These are phyloP conservation scores for Talaromyces atroroseus DNA, from an alignment of 2,329 filamentous ascomycete genomes.

Conservation along the genomic window DNA sequence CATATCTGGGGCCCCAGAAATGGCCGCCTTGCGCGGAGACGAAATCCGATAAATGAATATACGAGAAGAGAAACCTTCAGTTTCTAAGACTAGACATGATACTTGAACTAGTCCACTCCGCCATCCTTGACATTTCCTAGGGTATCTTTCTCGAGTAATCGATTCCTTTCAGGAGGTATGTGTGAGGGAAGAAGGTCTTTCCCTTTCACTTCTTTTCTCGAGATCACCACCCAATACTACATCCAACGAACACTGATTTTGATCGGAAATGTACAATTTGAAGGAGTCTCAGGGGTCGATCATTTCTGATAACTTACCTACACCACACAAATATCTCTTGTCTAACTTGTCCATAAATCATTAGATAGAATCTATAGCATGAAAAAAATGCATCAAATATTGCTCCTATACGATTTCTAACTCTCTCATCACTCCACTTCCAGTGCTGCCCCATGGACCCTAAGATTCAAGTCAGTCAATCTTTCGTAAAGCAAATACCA, in stretches of 20 bases:
- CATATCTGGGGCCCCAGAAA: neutral
- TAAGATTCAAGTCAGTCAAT: slow-evolving; percentile 3
- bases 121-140: neutral
- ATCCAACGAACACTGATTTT: neutral
- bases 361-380: slow-evolving; percentile 1
- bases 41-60: too few relatives aligned
- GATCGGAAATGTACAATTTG: neutral
- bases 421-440: neutral
- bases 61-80: too few relatives aligned
- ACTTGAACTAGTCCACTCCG: too few relatives aligned
- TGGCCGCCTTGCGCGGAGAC: neutral
- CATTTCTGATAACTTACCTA: neutral
- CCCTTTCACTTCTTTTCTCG: neutral
- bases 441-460: slow-evolving; percentile 13
- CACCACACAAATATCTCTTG: neutral
- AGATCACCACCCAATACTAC: neutral
- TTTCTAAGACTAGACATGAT: too few relatives aligned
- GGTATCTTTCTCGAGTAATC: neutral
- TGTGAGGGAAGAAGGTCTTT: too few relatives aligned
- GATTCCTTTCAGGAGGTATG: neutral
- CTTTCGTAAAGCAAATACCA: neutral
- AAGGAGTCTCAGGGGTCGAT: neutral
- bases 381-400: neutral
- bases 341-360: neutral
- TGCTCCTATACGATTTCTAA: neutral